These are phyloP conservation scores for Thalassiosira gravida DNA, from an alignment of 352 stramenopile species.

Conservation along the genomic window DNA sequence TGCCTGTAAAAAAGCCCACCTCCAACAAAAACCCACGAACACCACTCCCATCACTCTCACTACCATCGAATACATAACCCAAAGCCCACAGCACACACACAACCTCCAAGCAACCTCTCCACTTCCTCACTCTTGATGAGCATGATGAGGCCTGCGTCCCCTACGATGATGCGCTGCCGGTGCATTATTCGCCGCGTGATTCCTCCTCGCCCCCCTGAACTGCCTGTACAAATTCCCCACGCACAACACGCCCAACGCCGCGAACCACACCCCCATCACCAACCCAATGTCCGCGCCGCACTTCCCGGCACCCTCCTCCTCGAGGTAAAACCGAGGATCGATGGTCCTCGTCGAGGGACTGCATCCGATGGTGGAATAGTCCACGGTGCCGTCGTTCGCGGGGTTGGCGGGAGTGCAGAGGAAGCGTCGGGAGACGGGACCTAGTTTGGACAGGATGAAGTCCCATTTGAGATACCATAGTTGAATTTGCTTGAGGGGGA, in stretches of 20 bases:
- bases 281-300: slow-evolving; percentile 44
- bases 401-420: slow-evolving; percentile 37
- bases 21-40: no score
- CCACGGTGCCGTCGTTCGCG: slow-evolving; percentile 18
- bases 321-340: slow-evolving; percentile 69
- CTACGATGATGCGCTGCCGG: slow-evolving; percentile 14
- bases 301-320: slow-evolving; percentile 36
- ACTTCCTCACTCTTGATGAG: no score
- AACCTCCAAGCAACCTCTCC: no score
- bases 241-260: slow-evolving; percentile 20
- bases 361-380: slow-evolving; percentile 52
- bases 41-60: no score
- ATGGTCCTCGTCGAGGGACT: slow-evolving; percentile 67
- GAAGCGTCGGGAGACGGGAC: slow-evolving; percentile 44
- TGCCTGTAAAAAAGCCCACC: no score
- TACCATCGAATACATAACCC: no score
- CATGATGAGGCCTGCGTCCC: slow-evolving; percentile 27
- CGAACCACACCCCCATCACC: slow-evolving; percentile 25
- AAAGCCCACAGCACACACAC: no score
- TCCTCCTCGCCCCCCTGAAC: slow-evolving; percentile 19
- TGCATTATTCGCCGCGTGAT: neutral
- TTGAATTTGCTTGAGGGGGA: slow-evolving; percentile 14
- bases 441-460: slow-evolving; percentile 41
- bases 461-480: slow-evolving; percentile 38
- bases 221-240: slow-evolving; percentile 30